Conservation (phyloP, 1,139 yeast genomes). For the Barnettozyma hawaiiensis region DNA sequence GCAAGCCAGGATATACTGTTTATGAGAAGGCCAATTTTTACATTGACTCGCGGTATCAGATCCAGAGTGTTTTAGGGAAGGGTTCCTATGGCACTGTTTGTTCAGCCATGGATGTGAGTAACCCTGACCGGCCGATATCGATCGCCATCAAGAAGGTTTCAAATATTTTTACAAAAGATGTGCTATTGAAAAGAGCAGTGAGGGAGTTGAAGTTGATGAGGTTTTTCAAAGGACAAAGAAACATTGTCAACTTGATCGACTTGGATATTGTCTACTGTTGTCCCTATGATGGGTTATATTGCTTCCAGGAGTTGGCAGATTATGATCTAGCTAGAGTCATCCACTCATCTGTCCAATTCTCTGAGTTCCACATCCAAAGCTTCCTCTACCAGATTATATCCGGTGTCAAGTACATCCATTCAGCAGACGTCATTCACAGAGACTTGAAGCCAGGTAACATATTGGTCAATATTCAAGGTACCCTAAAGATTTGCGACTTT, state of each 20-base stretch:
- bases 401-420: constrained; percentile 77
- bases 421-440: constrained; percentile 80
- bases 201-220: constrained; percentile 75
- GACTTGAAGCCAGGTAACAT: constrained; percentile 85
- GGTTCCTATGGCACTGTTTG: constrained; percentile 92
- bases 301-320: constrained; percentile 77
- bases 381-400: constrained; percentile 74
- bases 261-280: constrained; percentile 58
- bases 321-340: constrained; percentile 75
- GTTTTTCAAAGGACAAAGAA: constrained; percentile 76
- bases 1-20: constrained; percentile 24
- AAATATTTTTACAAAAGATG: constrained; percentile 57
- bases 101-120: constrained; percentile 57
- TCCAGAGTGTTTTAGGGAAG: constrained; percentile 64
- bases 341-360: constrained; percentile 67
- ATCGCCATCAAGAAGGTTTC: constrained; percentile 78
- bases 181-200: constrained; percentile 66
- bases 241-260: constrained; percentile 68
- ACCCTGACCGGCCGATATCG: constrained; percentile 27
- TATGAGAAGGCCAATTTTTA: constrained; percentile 50
- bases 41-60: constrained; percentile 58
- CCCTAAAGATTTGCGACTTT: constrained; percentile 76
- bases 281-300: constrained; percentile 81
- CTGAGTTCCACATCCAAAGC: constrained; percentile 77
- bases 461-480: constrained; percentile 65